Percentiles rank a stretch among this genome's conserved stretches.
These are phyloP conservation scores for Sisymbrium irio DNA, from an alignment of 345 rosid species.

Conservation along the genomic window DNA sequence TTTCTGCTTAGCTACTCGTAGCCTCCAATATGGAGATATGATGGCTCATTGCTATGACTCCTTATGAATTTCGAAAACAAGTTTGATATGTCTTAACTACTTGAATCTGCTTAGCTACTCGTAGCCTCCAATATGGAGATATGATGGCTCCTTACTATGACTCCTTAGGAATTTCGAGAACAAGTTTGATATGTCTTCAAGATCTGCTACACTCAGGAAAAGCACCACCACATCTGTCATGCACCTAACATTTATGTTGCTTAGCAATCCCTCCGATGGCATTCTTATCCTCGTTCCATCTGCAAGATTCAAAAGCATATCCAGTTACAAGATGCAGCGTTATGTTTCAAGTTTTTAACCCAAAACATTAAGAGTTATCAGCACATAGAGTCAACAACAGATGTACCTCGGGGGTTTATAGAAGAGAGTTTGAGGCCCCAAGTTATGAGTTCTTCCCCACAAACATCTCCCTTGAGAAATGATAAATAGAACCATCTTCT, in stretches of 20 bases:
- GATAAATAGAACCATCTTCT: conserved; percentile 52
- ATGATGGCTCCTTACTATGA: no score
- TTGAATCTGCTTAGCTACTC: no score
- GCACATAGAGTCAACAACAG: neutral
- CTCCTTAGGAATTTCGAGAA: no score
- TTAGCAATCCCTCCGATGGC: conserved; percentile 44
- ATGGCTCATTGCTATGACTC: no score
- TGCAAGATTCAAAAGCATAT: conserved; percentile 30
- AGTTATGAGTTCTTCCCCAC: conserved; percentile 90
- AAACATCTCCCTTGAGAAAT: no score
- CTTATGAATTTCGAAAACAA: no score
- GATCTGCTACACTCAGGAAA: no score
- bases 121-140: no score
- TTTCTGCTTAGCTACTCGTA: no score
- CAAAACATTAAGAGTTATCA: neutral
- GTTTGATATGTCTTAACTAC: no score
- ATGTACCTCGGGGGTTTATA: conserved; percentile 51
- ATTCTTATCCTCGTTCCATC: conserved; percentile 53
- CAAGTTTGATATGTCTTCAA: no score
- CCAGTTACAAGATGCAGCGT: neutral
- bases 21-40: no score
- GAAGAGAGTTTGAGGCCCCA: conserved; percentile 87
- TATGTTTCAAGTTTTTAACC: neutral
- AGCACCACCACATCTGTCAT: conserved; percentile 73
- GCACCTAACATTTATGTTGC: conserved; percentile 63